Percentiles rank a stretch among this genome's conserved stretches.
phyloP scores from a whole-genome alignment of 2,329 filamentous ascomycete species.

The Phoma sp. region DNA sequence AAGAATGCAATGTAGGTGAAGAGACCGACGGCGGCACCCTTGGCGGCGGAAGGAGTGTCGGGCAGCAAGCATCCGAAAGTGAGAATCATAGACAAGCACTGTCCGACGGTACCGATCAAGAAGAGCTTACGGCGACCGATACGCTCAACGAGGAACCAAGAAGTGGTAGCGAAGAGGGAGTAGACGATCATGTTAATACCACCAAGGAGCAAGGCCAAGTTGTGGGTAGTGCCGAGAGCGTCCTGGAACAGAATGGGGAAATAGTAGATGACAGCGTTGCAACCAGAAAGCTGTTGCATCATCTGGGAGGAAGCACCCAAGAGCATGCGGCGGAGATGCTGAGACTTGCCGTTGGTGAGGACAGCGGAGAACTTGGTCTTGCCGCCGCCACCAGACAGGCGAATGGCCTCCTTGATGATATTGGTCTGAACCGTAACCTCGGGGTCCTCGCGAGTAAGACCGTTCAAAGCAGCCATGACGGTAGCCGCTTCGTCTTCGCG shows the following conservation, averaged over 20 bases:
- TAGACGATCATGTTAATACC: slow-evolving; percentile 65
- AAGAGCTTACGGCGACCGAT: slow-evolving; percentile 60
- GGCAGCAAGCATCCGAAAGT: slow-evolving; percentile 53
- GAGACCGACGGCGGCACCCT: slow-evolving; percentile 65
- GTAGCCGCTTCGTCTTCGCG: slow-evolving; percentile 55
- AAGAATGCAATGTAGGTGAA: slow-evolving; percentile 76
- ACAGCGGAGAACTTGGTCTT: slow-evolving; percentile 58
- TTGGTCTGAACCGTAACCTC: slow-evolving; percentile 66
- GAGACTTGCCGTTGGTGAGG: slow-evolving; percentile 67
- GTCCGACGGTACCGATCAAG: slow-evolving; percentile 57
- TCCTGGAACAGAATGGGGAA: slow-evolving; percentile 53
- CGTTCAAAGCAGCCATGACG: slow-evolving; percentile 59
- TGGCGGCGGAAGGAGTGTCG: slow-evolving; percentile 46
- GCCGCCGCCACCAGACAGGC: slow-evolving; percentile 44
- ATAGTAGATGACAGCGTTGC: slow-evolving; percentile 56
- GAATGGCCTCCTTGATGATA: slow-evolving; percentile 65
- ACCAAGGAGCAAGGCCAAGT: slow-evolving; percentile 55
- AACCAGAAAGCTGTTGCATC: slow-evolving; percentile 62
- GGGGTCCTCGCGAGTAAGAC: slow-evolving; percentile 57
- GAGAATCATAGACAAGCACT: slow-evolving; percentile 57
- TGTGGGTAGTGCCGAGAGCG: slow-evolving; percentile 60
- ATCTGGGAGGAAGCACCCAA: slow-evolving; percentile 67
- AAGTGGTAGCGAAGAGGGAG: slow-evolving; percentile 63
- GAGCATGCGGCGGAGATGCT: slow-evolving; percentile 69
- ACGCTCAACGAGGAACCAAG: slow-evolving; percentile 71